A percentile compares a stretch with the other conserved stretches of the same genome.
These are phyloP conservation scores for Borovskyia barvae DNA, from an alignment of 208 protist species.

Conservation along the genomic window DNA sequence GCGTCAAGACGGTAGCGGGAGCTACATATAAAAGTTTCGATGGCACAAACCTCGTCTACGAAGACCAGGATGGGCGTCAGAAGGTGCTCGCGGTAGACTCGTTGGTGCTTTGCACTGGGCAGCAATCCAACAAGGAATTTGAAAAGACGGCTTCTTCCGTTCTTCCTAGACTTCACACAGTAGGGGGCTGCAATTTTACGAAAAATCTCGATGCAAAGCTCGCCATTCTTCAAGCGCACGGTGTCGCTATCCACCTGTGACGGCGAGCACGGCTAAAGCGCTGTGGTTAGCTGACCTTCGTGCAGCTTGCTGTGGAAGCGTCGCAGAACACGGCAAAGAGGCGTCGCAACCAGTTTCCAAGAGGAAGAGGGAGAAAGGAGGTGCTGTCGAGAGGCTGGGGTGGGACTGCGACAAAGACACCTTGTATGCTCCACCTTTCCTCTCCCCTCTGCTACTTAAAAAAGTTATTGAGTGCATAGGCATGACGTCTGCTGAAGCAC, in stretches of 20 bases:
- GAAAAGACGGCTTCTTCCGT: constrained; percentile 16
- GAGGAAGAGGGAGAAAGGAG: too few relatives aligned
- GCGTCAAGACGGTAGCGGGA: constrained; percentile 70
- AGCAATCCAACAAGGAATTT: constrained; percentile 63
- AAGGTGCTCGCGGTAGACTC: constrained; percentile 62
- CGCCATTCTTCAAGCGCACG: constrained; percentile 74
- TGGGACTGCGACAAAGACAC: background rate
- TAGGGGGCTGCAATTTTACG: constrained; percentile 72
- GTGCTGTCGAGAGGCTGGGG: too few relatives aligned
- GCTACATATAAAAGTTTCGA: constrained; percentile 84
- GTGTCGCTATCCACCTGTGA: constrained; percentile 43
- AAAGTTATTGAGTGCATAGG: background rate
- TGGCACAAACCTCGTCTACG: constrained; percentile 59
- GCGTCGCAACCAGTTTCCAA: too few relatives aligned
- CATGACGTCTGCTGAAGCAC: background rate
- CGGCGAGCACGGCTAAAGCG: too few relatives aligned
- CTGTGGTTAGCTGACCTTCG: too few relatives aligned
- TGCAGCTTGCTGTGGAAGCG: too few relatives aligned
- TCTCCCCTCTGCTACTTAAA: too few relatives aligned
- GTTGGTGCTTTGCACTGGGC: constrained; percentile 89
- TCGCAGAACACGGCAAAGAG: too few relatives aligned
- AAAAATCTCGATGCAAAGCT: constrained; percentile 74
- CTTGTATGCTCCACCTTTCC: background rate
- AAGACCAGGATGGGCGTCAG: constrained; percentile 32
- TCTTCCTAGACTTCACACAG: constrained; percentile 25